These are phyloP conservation scores for Suillus subaureus DNA, from an alignment of 768 basidiomycete genomes.

Conservation along the genomic window DNA sequence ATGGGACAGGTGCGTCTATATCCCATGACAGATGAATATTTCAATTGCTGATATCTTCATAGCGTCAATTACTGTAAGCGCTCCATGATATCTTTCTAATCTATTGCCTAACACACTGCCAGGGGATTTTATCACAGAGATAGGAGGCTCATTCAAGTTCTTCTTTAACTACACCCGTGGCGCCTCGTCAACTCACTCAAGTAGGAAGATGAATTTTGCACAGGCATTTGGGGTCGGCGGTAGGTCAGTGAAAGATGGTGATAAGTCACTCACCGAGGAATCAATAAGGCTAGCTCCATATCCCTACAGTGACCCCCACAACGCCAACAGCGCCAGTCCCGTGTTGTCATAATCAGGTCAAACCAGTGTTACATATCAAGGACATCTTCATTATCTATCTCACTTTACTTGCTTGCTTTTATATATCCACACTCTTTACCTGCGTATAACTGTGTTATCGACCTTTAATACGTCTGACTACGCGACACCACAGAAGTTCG, in stretches of 20 bases:
- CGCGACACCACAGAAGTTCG: not conserved
- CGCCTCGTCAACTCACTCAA: slow-evolving; percentile 28
- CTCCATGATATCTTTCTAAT: not conserved
- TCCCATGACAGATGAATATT: not conserved
- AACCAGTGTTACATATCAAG: not conserved
- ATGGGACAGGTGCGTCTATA: slow-evolving; percentile 52
- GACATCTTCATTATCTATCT: not conserved
- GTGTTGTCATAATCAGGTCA: slow-evolving; percentile 6
- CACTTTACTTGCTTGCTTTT: not conserved
- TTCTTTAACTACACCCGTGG: slow-evolving; percentile 48
- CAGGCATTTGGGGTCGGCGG: slow-evolving; percentile 42
- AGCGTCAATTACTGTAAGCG: slow-evolving; percentile 51
- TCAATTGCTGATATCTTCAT: slow-evolving; percentile 11
- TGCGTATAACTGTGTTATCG: not conserved
- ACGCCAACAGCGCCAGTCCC: slow-evolving; percentile 13
- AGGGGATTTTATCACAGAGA: slow-evolving; percentile 74
- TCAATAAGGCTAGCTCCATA: slow-evolving; percentile 44
- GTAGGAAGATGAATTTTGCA: slow-evolving; percentile 36
- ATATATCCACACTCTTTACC: slow-evolving; percentile 1
- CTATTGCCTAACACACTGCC: slow-evolving; percentile 13
- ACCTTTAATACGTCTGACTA: not conserved
- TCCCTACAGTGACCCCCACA: slow-evolving; percentile 18
- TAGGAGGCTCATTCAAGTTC: slow-evolving; percentile 60
- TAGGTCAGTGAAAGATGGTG: slow-evolving; percentile 18
- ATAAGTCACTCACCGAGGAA: slow-evolving; percentile 34